Base-by-base conservation (phyloP, 75 land plant genomes). In the Ceratopteris richardii region DNA sequence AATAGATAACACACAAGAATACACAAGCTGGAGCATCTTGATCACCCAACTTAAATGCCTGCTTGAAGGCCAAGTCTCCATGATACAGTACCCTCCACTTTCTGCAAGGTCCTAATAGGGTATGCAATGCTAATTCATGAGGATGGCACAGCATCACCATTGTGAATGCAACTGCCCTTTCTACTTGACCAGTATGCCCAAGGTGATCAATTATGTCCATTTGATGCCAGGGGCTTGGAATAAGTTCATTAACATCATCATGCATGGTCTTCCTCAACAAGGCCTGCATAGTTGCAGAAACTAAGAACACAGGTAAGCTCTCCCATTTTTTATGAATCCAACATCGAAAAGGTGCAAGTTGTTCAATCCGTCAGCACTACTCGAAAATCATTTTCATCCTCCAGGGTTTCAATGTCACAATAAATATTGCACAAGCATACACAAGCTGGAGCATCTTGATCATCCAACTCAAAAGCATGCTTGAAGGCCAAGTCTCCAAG, bases 181-280 rank as follows among this genome's bases (percentile, higher is more conserved):
- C 51, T n/a, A 78, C 25, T 28, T 43, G 61, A 62, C 70, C 73
- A 16, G 78, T 62, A 11, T 81, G 81, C 1, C 78, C 78, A 40
- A 84, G 76, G 30, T 81, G 68, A 69, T 84, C 88, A 72, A 84
- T 81, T 29, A 84, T 21, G 61, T 76, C 77, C 17, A 70, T 78
- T 68, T 81, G 81, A 57, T 84, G 88, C 31, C 81, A 83, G 5
- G 84, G 80, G 78, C 84, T 81, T 18, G 88, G 81, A n/a, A n/a
- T n/a, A 37, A 65, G 69, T 23, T 77, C 56, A 12, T 40, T 56
- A 44, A 70, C 71, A n/a, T 55, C 31, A 23, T 43, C 16, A 57
- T 7, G 60, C 87, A 84, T 84, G 70, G 9, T 81, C 88, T 69
- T 80, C 78, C 41, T 81, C 30, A 19, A 77, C 56, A 29, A 77